Percentiles rank a stretch among this genome's conserved stretches.
Evolutionary conservation across 768 basidiomycete genomes (phyloP).

Genomic region (Suillus plorans): DNA sequence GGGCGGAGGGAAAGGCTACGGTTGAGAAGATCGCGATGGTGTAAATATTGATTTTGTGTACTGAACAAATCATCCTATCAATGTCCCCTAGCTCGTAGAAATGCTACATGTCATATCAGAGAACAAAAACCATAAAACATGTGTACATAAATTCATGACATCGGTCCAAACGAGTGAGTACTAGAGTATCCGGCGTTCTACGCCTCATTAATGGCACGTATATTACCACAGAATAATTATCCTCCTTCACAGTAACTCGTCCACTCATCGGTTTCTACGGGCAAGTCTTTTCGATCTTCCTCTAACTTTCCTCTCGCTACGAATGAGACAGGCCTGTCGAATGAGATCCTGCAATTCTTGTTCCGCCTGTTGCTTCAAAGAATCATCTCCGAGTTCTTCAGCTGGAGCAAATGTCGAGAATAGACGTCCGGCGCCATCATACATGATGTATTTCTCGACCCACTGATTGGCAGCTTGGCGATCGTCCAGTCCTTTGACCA

Average conservation of each 20-base stretch:
- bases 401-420: background rate
- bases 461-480: conserved; percentile 13
- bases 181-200: background rate
- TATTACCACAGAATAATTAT: background rate
- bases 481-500: conserved; percentile 16
- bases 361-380: background rate
- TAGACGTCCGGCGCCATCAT: background rate
- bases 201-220: background rate
- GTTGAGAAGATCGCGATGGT: background rate
- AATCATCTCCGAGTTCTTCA: background rate
- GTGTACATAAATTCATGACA: background rate
- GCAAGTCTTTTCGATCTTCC: background rate
- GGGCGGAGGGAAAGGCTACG: background rate
- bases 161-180: background rate
- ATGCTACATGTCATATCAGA: background rate
- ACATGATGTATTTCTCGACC: background rate
- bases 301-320: background rate
- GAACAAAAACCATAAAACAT: background rate
- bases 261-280: background rate
- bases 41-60: background rate
- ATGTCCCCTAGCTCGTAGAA: background rate
- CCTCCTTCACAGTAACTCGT: background rate
- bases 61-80: background rate
- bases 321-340: background rate
- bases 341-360: background rate